These are phyloP conservation scores for Xylaria sp. DNA, from an alignment of 495 filamentous ascomycete species.

Conservation along the genomic window DNA sequence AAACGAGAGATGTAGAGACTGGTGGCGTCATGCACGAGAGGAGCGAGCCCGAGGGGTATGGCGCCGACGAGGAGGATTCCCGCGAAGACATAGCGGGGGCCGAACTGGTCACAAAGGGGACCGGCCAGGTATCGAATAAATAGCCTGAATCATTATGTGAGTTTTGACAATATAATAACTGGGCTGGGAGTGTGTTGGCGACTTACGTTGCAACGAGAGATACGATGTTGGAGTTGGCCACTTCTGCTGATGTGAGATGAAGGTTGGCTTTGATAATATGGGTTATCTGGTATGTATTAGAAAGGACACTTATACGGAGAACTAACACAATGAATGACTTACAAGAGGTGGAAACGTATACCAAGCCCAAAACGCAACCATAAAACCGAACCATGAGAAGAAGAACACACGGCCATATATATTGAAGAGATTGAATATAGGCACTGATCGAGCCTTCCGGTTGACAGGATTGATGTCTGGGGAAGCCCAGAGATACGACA, in stretches of 20 bases:
- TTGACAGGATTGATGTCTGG: conserved; percentile 78
- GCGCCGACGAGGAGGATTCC: conserved; percentile 74
- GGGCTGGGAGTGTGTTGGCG: neutral
- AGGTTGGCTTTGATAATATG: conserved; percentile 82
- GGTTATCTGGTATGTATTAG: conserved; percentile 61
- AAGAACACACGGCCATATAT: conserved; percentile 87
- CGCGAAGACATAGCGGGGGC: conserved; percentile 82
- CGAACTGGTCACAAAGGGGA: conserved; percentile 83
- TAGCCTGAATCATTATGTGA: conserved; percentile 55
- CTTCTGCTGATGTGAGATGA: conserved; percentile 69
- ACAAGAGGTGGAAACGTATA: conserved; percentile 85
- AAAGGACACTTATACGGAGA: neutral
- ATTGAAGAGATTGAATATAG: conserved; percentile 79
- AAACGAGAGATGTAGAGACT: conserved; percentile 84
- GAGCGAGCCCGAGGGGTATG: conserved; percentile 84
- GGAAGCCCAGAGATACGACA: conserved; percentile 61
- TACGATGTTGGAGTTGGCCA: conserved; percentile 92
- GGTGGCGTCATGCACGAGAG: conserved; percentile 70
- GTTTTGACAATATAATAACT: conserved; percentile 1
- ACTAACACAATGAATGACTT: conserved; percentile 40
- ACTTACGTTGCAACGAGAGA: conserved; percentile 84
- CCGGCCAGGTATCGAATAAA: conserved; percentile 84
- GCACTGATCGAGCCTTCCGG: conserved; percentile 80
- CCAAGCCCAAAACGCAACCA: conserved; percentile 96
- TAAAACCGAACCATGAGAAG: conserved; percentile 95